Conservation (phyloP, 2,329 filamentous ascomycete genomes). For the Scedosporium minutisporum region DNA sequence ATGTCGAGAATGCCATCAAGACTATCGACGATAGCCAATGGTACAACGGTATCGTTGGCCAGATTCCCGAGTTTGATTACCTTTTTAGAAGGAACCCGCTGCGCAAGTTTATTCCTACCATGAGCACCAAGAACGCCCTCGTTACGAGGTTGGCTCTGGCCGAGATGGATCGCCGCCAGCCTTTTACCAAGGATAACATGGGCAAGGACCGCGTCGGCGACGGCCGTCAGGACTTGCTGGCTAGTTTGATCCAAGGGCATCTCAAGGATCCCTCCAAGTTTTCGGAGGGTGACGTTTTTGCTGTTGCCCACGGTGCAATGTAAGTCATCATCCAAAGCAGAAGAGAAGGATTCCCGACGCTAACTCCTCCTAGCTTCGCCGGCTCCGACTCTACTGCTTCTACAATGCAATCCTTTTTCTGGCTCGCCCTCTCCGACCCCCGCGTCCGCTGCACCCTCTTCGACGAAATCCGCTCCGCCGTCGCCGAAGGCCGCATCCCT, state of each 20-base stretch:
- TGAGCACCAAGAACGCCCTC: conserved; percentile 33
- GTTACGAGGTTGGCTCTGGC: conserved; percentile 43
- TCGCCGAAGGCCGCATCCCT: conserved; percentile 22
- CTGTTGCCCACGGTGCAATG: conserved; percentile 47
- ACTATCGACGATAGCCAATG: conserved; percentile 42
- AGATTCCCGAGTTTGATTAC: conserved; percentile 39
- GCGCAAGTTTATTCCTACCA: conserved; percentile 25
- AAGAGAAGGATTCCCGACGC: background rate
- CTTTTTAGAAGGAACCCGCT: conserved; percentile 40
- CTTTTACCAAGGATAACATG: conserved; percentile 35
- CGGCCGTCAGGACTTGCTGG: conserved; percentile 39
- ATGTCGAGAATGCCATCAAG: conserved; percentile 10
- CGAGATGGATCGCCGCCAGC: conserved; percentile 35
- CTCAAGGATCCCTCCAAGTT: conserved; percentile 38
- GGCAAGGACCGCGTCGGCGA: conserved; percentile 26
- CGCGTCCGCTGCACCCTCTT: conserved; percentile 29
- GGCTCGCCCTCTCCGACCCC: conserved; percentile 34
- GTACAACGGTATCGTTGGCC: conserved; percentile 43
- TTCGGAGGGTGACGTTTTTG: conserved; percentile 43
- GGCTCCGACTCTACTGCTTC: conserved; percentile 53
- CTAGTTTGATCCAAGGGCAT: conserved; percentile 41
- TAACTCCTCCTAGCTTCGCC: conserved; percentile 33
- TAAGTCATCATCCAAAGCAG: conserved; percentile 18
- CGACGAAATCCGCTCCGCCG: conserved; percentile 34
- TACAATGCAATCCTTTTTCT: conserved; percentile 48